phyloP scores from a whole-genome alignment of 768 basidiomycete genomes.

The Amanita thiersii region DNA sequence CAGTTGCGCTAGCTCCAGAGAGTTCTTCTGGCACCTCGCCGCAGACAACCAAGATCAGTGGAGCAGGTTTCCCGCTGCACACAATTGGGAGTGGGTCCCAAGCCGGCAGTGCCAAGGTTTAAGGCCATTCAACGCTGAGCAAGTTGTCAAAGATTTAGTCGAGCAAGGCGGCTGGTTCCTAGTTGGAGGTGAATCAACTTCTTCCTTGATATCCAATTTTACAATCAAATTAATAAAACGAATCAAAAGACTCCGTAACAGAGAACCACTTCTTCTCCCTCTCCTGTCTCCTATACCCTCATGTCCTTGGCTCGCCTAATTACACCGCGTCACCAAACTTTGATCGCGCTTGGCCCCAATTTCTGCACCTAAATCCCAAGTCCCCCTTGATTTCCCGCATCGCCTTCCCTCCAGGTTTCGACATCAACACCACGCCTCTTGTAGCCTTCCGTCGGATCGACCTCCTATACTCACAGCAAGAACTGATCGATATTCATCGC shows the following conservation, averaged over 20 bases:
- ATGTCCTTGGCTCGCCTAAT: constrained; percentile 58
- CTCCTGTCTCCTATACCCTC: constrained; percentile 57
- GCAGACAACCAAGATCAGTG: constrained; percentile 38
- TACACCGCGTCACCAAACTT: constrained; percentile 45
- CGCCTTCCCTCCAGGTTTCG: constrained; percentile 41
- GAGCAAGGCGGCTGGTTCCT: constrained; percentile 67
- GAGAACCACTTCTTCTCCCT: constrained; percentile 72
- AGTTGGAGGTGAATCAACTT: constrained; percentile 43
- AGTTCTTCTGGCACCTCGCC: constrained; percentile 57
- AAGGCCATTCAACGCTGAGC: constrained; percentile 29
- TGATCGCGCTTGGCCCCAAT: constrained; percentile 60
- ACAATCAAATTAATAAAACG: background rate
- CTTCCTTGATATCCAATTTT: background rate
- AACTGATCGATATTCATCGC: constrained; percentile 38
- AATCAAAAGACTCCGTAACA: constrained; percentile 48
- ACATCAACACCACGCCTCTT: constrained; percentile 50
- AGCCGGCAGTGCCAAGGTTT: constrained; percentile 32
- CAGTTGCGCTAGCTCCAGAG: constrained; percentile 56
- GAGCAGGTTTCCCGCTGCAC: constrained; percentile 44
- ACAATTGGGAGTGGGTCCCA: constrained; percentile 48
- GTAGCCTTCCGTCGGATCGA: constrained; percentile 62
- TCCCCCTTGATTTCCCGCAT: constrained; percentile 40
- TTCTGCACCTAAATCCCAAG: constrained; percentile 49
- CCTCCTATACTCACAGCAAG: constrained; percentile 40
- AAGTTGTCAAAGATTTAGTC: constrained; percentile 48